These are phyloP conservation scores for Colletotrichum australisinense DNA, from an alignment of 2,329 filamentous ascomycete species.

Conservation along the genomic window DNA sequence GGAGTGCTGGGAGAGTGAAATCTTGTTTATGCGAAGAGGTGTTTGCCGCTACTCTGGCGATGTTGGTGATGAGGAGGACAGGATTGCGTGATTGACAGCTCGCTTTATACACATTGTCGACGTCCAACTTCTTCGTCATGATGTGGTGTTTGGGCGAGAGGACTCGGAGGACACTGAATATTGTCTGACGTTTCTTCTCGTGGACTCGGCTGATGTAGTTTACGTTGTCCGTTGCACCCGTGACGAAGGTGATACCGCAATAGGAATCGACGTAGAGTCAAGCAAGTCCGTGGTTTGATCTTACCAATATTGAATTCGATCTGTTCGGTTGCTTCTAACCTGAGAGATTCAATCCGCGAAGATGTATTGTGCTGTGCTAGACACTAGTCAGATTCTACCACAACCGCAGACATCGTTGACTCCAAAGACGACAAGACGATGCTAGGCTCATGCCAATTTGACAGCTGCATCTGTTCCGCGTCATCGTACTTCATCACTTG, in stretches of 20 bases:
- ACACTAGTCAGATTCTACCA: background rate
- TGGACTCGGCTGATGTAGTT: background rate
- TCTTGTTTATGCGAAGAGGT: background rate
- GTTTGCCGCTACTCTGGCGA: background rate
- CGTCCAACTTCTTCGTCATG: background rate
- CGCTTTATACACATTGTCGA: conserved; percentile 21
- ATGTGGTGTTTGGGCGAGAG: too few relatives aligned
- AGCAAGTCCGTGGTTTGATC: background rate
- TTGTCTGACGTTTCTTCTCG: background rate
- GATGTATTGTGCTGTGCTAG: background rate
- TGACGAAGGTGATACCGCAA: conserved; percentile 8
- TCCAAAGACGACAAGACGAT: background rate
- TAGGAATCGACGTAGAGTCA: background rate
- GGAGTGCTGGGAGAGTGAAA: background rate
- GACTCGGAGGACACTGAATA: background rate
- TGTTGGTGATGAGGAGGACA: background rate
- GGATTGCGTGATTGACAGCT: conserved; percentile 5
- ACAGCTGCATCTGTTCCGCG: background rate
- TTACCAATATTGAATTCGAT: too few relatives aligned
- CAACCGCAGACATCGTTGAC: background rate
- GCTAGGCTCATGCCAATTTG: background rate
- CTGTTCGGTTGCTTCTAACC: too few relatives aligned
- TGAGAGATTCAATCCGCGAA: too few relatives aligned
- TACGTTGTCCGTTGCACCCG: conserved; percentile 32
- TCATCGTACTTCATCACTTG: conserved; percentile 1